These are phyloP conservation scores for Wolfiporia cocos DNA, from an alignment of 1,284 basidiomycete genomes.

Conservation along the genomic window DNA sequence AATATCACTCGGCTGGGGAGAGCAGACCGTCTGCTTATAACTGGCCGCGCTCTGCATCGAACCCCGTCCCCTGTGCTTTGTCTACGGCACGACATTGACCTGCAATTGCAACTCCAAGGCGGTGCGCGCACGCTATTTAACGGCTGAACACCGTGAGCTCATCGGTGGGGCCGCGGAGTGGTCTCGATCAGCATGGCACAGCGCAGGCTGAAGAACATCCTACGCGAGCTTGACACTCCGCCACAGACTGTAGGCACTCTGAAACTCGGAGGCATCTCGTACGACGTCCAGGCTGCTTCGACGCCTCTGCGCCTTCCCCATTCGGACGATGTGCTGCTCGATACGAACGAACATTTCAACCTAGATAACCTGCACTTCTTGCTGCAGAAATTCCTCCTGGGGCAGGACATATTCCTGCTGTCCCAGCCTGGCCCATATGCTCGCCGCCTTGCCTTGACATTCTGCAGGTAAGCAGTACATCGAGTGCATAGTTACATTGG, in stretches of 20 bases:
- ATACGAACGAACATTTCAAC: slow-evolving; percentile 44
- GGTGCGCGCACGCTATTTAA: too few species aligned
- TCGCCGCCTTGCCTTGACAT: slow-evolving; percentile 51
- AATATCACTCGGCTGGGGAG: too few species aligned
- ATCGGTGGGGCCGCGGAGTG: too few species aligned
- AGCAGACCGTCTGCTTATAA: too few species aligned
- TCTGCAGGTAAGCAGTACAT: slow-evolving; percentile 42
- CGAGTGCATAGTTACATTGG: neutral
- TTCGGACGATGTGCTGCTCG: slow-evolving; percentile 35
- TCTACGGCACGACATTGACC: too few species aligned
- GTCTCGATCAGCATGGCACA: slow-evolving; percentile 22
- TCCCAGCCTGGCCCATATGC: slow-evolving; percentile 64
- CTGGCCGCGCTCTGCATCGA: too few species aligned
- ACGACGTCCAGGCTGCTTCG: slow-evolving; percentile 42
- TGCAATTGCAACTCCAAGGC: too few species aligned
- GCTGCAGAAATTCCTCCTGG: slow-evolving; percentile 61
- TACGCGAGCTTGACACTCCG: slow-evolving; percentile 35
- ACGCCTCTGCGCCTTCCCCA: slow-evolving; percentile 44
- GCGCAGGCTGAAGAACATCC: slow-evolving; percentile 41
- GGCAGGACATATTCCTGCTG: slow-evolving; percentile 59
- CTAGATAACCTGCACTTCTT: slow-evolving; percentile 56
- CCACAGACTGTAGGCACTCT: slow-evolving; percentile 43
- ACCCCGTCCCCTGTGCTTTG: too few species aligned
- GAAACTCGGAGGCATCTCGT: slow-evolving; percentile 50
- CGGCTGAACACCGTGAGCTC: too few species aligned